Base-by-base conservation (phyloP, 345 rosid species). In the Nephelium lappaceum region DNA sequence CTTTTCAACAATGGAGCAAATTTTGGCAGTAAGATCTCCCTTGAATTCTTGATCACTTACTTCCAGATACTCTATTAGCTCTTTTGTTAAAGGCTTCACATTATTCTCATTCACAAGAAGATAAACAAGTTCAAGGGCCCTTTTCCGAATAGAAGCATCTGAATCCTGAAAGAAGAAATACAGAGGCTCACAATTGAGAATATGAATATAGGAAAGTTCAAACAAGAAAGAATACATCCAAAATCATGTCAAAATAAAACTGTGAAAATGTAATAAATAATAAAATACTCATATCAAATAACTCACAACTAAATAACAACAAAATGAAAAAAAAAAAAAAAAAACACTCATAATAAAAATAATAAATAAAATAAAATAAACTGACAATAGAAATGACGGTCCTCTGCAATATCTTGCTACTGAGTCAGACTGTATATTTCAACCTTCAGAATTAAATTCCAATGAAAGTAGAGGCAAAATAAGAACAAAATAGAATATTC, bases 61-160 rank as follows among this genome's bases (percentile, higher is more conserved):
- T 97, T 94, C 97, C 91, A 97, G 90, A 88, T 91, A 93, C 70
- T 97, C 99, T 84, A 91, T 92, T 57, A 97, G 89, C 85, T 94
- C 99, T 84, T 93, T 97, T 12, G 93, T 91, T 79, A 97, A 81
- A 71, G 94, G 90, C 84, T 91, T 94, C 84, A 93, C 98, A 85
- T 97, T 97, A 81, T 77, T 94, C 80, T 92, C 98, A 83, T 94
- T 97, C 58, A 97, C 93, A 74, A 97, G 85, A 82, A 93, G 84
- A 82, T 88, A 89, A 78, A 94, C 90, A 72, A 97, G 95, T 81
- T 94, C 97, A 79, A 97, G 98, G 38, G 99, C 98, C 84, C 98
- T 88, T 91, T 97, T 97, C 78, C 95, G 91, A 81, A 97, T 93
- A 53, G 99, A 97, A 80, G 97, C 99, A 92, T 97, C 99, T 77